A percentile compares a stretch with the other conserved stretches of the same genome.
These are phyloP conservation scores for Mycena rebaudengoi DNA, from an alignment of 768 basidiomycete genomes.

Conservation along the genomic window DNA sequence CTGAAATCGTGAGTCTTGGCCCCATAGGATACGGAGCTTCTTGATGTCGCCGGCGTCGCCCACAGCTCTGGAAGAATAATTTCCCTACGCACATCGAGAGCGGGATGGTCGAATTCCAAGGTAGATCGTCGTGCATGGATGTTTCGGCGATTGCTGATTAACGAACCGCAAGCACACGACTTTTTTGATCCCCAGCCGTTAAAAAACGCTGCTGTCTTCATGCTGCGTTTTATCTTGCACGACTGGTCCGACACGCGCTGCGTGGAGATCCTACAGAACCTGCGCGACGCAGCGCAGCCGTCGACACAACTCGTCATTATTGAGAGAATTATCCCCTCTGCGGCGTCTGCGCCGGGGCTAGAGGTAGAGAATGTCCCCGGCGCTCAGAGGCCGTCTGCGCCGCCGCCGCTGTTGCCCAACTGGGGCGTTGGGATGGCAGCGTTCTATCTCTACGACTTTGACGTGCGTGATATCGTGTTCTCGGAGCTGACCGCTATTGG, in stretches of 20 bases:
- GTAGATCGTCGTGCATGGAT: neutral
- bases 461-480: neutral
- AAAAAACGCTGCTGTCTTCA: neutral
- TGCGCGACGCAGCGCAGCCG: neutral
- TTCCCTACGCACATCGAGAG: neutral
- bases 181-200: neutral
- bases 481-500: too few relatives aligned
- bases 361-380: neutral
- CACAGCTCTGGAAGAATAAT: neutral
- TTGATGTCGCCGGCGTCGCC: neutral
- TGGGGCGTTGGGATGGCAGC: neutral
- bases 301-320: neutral
- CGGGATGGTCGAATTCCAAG: conserved; percentile 7
- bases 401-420: neutral
- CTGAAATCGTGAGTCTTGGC: neutral
- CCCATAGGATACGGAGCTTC: too few relatives aligned
- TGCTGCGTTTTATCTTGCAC: neutral
- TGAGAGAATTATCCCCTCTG: neutral
- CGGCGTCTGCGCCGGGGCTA: neutral
- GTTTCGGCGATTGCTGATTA: neutral
- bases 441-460: neutral
- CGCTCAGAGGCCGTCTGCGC: neutral
- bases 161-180: neutral
- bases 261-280: neutral
- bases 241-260: neutral